Evolutionary conservation across 179 eudicot genomes (phyloP).

Genomic region (Carnegiea gigantea): DNA sequence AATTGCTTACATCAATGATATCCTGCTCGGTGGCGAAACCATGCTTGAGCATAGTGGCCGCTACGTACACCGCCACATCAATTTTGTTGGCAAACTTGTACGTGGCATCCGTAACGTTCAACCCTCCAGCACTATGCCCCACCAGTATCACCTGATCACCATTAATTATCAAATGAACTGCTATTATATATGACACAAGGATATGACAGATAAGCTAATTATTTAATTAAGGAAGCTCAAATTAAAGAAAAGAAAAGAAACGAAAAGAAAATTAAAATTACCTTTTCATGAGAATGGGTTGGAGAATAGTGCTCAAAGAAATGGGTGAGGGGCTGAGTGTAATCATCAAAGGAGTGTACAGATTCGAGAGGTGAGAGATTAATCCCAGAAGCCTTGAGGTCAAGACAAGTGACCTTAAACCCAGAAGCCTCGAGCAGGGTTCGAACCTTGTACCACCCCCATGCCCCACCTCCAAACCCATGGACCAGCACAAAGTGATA

Average conservation of each 20-base stretch:
- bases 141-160: constrained; percentile 18
- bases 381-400: constrained; percentile 17
- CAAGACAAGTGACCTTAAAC: constrained; percentile 21
- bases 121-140: constrained; percentile 30
- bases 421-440: constrained; percentile 20
- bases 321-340: constrained; percentile 11
- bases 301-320: constrained; percentile 6
- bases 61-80: constrained; percentile 21
- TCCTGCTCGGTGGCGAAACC: constrained; percentile 17
- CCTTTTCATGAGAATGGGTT: constrained; percentile 1
- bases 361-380: neutral
- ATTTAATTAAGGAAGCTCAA: too few species aligned
- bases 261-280: neutral
- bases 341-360: constrained; percentile 8
- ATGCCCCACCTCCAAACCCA: constrained; percentile 16
- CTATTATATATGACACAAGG: too few species aligned
- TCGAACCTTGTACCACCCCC: constrained; percentile 26
- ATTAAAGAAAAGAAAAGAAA: too few species aligned
- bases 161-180: neutral
- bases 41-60: constrained; percentile 27
- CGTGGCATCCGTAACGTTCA: constrained; percentile 22
- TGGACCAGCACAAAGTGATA: constrained; percentile 21
- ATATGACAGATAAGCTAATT: too few species aligned
- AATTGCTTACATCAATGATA: constrained; percentile 6
- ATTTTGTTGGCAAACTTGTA: constrained; percentile 17